Conservation (phyloP, 176 grass and related monocot genomes). For the Elymus sibiricus region DNA sequence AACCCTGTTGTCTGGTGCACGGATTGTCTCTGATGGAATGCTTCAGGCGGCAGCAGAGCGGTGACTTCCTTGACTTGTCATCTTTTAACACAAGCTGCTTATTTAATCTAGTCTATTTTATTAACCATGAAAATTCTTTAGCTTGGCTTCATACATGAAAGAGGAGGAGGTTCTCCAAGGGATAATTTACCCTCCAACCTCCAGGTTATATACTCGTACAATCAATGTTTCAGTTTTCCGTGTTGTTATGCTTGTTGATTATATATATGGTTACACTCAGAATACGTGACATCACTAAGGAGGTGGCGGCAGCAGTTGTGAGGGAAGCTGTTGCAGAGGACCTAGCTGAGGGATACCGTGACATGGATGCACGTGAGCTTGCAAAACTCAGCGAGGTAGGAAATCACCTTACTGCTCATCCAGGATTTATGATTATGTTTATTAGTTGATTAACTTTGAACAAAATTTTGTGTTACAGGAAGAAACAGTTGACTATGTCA, state of each 20-base stretch:
- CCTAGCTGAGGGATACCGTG: constrained; percentile 90
- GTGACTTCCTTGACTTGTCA: constrained; percentile 42
- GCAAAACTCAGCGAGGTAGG: constrained; percentile 73
- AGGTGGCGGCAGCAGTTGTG: constrained; percentile 87
- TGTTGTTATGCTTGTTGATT: background rate
- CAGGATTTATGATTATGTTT: constrained; percentile 7
- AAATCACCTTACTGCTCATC: constrained; percentile 22
- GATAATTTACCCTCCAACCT: constrained; percentile 92
- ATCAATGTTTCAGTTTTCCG: constrained; percentile 8
- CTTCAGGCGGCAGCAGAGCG: constrained; percentile 92
- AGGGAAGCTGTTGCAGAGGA: constrained; percentile 93
- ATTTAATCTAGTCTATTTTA: constrained; percentile 27
- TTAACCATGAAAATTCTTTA: constrained; percentile 28
- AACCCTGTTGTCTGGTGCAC: constrained; percentile 91
- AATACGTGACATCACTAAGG: constrained; percentile 95
- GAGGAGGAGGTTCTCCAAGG: constrained; percentile 85
- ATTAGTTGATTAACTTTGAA: constrained; percentile 15
- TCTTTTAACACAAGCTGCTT: constrained; percentile 1
- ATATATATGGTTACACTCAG: constrained; percentile 38
- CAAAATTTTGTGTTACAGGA: constrained; percentile 46
- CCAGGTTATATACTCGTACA: constrained; percentile 48
- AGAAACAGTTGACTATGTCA: constrained; percentile 73
- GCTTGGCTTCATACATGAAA: constrained; percentile 96
- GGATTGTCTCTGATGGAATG: constrained; percentile 92
- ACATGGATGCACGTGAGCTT: constrained; percentile 90